Conservation (phyloP, 2,329 filamentous ascomycete genomes). For the Fusarium protoensiforme region DNA sequence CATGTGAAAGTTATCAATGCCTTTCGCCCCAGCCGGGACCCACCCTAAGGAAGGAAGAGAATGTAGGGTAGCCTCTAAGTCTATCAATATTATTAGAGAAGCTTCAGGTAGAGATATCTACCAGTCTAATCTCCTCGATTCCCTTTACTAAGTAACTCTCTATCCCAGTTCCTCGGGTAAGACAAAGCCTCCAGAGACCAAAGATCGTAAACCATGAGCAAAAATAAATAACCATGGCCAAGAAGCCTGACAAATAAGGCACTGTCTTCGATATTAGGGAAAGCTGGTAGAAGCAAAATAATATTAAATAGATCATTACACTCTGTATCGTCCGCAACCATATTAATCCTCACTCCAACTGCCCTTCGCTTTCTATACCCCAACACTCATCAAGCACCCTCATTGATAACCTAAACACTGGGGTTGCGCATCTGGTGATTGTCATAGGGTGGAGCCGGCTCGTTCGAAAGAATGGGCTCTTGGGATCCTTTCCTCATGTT, state of each 20-base stretch:
- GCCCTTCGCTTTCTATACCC: too few relatives aligned
- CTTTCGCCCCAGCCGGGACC: background rate
- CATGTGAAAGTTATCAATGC: background rate
- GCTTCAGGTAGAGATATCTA: background rate
- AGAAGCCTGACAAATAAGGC: too few relatives aligned
- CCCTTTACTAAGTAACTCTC: background rate
- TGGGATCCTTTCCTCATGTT: background rate
- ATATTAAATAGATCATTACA: background rate
- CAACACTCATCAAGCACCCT: background rate
- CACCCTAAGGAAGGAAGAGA: background rate
- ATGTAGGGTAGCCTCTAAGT: background rate
- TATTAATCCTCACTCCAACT: background rate
- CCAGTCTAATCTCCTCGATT: background rate
- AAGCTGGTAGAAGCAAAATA: background rate
- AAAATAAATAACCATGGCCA: accelerated
- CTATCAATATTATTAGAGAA: background rate
- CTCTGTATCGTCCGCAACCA: background rate
- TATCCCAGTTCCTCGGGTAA: accelerated
- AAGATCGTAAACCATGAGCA: background rate
- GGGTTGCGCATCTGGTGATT: background rate
- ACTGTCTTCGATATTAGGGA: too few relatives aligned
- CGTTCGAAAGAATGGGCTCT: background rate
- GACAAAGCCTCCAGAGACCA: background rate
- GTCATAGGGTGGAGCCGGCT: background rate
- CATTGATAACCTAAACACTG: background rate